Conservation (phyloP, 495 filamentous ascomycete genomes). For the Neurospora intermedia region DNA sequence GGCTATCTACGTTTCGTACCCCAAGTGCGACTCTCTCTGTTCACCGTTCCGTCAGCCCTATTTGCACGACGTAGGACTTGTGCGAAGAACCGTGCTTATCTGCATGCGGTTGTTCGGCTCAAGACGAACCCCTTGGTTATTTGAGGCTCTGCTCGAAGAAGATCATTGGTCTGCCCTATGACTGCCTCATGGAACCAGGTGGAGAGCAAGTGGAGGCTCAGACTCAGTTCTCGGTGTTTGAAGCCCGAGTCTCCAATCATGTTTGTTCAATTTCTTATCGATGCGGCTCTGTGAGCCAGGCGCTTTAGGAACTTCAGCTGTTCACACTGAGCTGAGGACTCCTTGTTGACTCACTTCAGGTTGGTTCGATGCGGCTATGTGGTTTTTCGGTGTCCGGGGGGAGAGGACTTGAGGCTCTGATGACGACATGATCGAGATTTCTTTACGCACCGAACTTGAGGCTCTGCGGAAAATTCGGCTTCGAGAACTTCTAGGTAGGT, state of each 20-base stretch:
- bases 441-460: background rate
- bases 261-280: background rate
- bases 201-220: background rate
- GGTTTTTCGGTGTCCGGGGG: background rate
- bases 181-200: background rate
- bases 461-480: background rate
- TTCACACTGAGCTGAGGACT: background rate
- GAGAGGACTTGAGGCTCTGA: background rate
- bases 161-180: background rate
- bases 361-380: background rate
- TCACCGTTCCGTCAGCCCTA: background rate
- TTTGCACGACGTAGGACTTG: background rate
- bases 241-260: background rate
- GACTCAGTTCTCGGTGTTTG: background rate
- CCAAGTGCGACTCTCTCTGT: background rate
- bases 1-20: background rate
- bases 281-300: background rate
- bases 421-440: background rate
- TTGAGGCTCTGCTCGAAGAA: background rate
- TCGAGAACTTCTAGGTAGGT: background rate
- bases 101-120: background rate
- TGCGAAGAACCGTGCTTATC: background rate
- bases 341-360: background rate
- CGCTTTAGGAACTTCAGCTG: background rate
- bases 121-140: background rate